A percentile compares a stretch with the other conserved stretches of the same genome.
Evolutionary conservation across 192 early-diverging fungal genomes (phyloP).

Genomic region (Mortierella hygrophila): DNA sequence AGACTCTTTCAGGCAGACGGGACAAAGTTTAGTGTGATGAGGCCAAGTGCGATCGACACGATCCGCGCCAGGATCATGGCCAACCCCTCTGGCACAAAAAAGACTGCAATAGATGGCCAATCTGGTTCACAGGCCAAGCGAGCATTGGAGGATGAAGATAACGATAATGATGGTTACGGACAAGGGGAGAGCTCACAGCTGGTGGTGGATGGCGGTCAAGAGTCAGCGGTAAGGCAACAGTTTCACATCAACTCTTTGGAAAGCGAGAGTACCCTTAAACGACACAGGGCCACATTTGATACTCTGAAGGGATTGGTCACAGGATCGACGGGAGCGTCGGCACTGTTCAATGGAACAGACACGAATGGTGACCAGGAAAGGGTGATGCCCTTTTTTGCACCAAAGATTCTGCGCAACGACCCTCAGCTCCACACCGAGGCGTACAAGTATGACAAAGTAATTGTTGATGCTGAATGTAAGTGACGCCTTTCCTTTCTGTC

Average conservation of each 20-base stretch:
- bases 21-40: constrained; percentile 76
- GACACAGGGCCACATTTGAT: constrained; percentile 16
- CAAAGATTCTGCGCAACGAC: constrained; percentile 73
- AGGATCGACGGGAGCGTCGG: neutral
- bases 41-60: constrained; percentile 71
- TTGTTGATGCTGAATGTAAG: constrained; percentile 74
- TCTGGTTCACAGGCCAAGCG: neutral
- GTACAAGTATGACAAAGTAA: constrained; percentile 74
- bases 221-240: constrained; percentile 4
- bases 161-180: constrained; percentile 3
- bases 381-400: constrained; percentile 80
- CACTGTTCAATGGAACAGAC: constrained; percentile 27
- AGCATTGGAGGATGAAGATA: constrained; percentile 14
- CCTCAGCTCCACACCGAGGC: constrained; percentile 78
- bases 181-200: neutral
- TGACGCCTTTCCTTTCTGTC: neutral
- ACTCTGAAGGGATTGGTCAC: neutral
- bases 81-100: constrained; percentile 11
- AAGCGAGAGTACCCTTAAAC: constrained; percentile 22
- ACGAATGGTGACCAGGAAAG: constrained; percentile 7
- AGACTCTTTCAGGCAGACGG: constrained; percentile 89
- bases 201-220: neutral
- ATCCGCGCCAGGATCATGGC: constrained; percentile 43
- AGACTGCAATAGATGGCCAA: neutral
- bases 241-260: constrained; percentile 21